A percentile compares a stretch with the other conserved stretches of the same genome.
These are phyloP conservation scores for Triticum aestivum DNA, from an alignment of 176 grass and related monocot species.

Conservation along the genomic window DNA sequence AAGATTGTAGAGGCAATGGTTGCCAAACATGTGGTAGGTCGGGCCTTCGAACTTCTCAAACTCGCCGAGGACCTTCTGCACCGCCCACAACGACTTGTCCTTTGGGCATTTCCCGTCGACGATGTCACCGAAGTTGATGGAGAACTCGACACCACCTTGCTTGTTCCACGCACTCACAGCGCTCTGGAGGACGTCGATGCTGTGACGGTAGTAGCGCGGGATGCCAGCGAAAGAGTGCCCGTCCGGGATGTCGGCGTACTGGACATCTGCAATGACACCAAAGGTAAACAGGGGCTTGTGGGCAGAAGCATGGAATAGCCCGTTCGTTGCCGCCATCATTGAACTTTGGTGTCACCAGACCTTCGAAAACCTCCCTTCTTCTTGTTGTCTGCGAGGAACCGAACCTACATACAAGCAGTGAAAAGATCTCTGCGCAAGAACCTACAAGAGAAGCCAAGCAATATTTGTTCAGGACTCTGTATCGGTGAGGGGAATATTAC, in stretches of 20 bases:
- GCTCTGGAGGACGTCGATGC: constrained; percentile 73
- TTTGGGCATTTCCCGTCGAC: constrained; percentile 86
- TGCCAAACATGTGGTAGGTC: constrained; percentile 93
- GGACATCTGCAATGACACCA: constrained; percentile 92
- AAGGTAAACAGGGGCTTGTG: constrained; percentile 65
- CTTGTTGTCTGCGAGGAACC: not conserved
- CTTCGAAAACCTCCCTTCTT: not conserved
- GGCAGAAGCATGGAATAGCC: constrained; percentile 14
- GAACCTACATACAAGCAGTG: not conserved
- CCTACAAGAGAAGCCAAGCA: not conserved
- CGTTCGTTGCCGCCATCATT: constrained; percentile 38
- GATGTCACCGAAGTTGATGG: constrained; percentile 78
- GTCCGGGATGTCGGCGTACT: constrained; percentile 89
- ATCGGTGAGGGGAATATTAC: not conserved
- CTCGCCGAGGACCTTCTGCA: constrained; percentile 72
- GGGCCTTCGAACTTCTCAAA: constrained; percentile 72
- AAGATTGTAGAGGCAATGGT: constrained; percentile 98
- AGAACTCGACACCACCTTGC: constrained; percentile 53
- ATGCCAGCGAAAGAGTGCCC: constrained; percentile 69
- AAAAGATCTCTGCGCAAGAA: not conserved
- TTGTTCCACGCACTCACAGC: constrained; percentile 72
- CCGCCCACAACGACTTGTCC: constrained; percentile 44
- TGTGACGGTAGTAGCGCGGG: constrained; percentile 88
- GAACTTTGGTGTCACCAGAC: not conserved
- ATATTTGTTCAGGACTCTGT: not conserved